phyloP scores from a whole-genome alignment of 1,284 basidiomycete species.

The Cutaneotrichosporon sp. region DNA sequence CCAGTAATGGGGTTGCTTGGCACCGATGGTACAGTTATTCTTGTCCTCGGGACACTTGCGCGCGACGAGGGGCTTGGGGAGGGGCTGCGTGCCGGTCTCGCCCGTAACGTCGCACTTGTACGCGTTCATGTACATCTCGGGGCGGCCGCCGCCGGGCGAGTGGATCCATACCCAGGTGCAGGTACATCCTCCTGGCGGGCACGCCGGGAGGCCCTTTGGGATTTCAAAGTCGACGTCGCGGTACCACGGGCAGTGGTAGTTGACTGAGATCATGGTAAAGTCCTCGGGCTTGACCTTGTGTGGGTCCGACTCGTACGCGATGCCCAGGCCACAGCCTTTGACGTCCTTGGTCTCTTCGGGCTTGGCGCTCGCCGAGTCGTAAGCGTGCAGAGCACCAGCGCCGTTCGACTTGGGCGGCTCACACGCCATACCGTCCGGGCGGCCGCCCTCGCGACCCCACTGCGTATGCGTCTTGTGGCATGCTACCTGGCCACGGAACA shows the following conservation, averaged over 20 bases:
- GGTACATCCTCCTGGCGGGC: conserved; percentile 60
- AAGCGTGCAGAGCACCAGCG: not conserved
- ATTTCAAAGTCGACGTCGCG: conserved; percentile 59
- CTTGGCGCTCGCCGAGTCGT: not conserved
- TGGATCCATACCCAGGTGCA: conserved; percentile 69
- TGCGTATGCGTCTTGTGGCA: conserved; percentile 27
- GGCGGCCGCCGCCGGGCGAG: conserved; percentile 7
- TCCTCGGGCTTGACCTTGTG: conserved; percentile 58
- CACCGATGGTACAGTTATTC: conserved; percentile 32
- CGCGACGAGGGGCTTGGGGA: conserved; percentile 49
- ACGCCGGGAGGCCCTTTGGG: conserved; percentile 62
- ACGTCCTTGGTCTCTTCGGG: conserved; percentile 2
- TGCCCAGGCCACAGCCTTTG: conserved; percentile 49
- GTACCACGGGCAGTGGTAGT: conserved; percentile 66
- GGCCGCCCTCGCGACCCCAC: too few relatives aligned
- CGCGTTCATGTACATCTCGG: conserved; percentile 59
- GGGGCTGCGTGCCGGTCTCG: conserved; percentile 24
- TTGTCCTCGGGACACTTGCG: conserved; percentile 32
- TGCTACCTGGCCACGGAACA: conserved; percentile 33
- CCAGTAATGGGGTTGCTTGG: conserved; percentile 20
- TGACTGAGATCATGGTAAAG: conserved; percentile 65
- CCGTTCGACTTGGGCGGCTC: not conserved
- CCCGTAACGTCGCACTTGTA: conserved; percentile 66
- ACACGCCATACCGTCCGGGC: not conserved
- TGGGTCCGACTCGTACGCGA: conserved; percentile 62